Base-by-base conservation (phyloP, 2,329 filamentous ascomycete species). In the Fusarium proliferatum region DNA sequence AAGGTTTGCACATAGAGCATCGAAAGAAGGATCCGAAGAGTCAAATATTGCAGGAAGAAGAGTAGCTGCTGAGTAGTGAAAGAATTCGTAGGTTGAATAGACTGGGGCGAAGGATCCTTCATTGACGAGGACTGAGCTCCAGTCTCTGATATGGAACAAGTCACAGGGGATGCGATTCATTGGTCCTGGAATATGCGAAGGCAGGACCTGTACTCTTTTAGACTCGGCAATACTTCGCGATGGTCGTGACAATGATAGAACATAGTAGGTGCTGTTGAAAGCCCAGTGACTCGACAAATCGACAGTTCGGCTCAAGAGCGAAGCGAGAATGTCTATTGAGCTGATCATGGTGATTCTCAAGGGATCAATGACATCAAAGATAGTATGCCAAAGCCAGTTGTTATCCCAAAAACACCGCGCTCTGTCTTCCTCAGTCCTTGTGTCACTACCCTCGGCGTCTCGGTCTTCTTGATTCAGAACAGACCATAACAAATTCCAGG, bases 31-130 rank as follows among this genome's bases (percentile, higher is more conserved):
- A 72, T 84, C 82, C 39, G 84, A 80, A 52, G 80, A 75, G 23
- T 85, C 85, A 23, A 88, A 79, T 10, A 90, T 81, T 17, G 86
- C 84, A 28, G 85, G 84, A 3, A 93, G 82, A 63, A 93, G 85
- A 19, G 90, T 90, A 0, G 90, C 91, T 11, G 92, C 87, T 3
- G 86, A 84, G 49, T 90, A 89, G 41, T 91, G 84, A 77, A 92
- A 93, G 81, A 91, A 94, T 76, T 94, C 91, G 79, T 94, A 92
- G 8, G 89, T 90, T 52, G 88, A 87, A 81, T 94, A 95, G 10
- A 90, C 91, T 64, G 87, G 87, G n/a, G 92, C 87, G 9, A 90
- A 94, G 0, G 92, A 94, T 13, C 92, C 92, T 82, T 96, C 93
- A 79, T 95, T 95, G 72, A 94, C 88, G 4, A 88, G 83, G 1